Evolutionary conservation across 2,329 filamentous ascomycete genomes (phyloP).

Genomic region (Cladosporium colombiae): DNA sequence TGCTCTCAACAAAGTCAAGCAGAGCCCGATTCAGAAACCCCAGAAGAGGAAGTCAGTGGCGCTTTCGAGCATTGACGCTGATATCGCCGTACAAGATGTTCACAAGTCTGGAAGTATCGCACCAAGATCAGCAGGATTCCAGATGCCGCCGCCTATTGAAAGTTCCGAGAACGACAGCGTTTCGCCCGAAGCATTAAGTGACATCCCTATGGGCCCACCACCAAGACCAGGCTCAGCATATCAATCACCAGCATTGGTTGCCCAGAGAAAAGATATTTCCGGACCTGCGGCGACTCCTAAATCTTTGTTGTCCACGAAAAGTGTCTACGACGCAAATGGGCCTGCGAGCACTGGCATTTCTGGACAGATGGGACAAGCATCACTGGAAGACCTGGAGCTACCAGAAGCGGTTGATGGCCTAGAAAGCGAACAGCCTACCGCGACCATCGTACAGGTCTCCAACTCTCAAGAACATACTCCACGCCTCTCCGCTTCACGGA

Average conservation of each 20-base stretch:
- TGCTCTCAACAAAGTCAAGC: conserved; percentile 54
- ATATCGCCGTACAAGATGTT: conserved; percentile 42
- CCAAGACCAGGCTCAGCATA: conserved; percentile 61
- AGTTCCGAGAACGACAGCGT: conserved; percentile 51
- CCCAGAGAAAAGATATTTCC: conserved; percentile 46
- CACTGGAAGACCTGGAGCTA: conserved; percentile 65
- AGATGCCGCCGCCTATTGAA: conserved; percentile 30
- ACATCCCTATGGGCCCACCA: conserved; percentile 56
- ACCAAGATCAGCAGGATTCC: conserved; percentile 29
- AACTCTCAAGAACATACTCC: conserved; percentile 53
- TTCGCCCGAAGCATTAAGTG: conserved; percentile 51
- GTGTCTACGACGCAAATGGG: conserved; percentile 8
- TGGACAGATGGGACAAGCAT: conserved; percentile 28
- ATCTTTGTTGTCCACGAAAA: conserved; percentile 34
- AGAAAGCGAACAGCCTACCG: conserved; percentile 56
- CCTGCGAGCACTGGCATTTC: conserved; percentile 16
- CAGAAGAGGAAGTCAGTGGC: conserved; percentile 53
- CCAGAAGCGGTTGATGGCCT: conserved; percentile 68
- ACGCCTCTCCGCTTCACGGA: conserved; percentile 59
- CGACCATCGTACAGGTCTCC: conserved; percentile 26
- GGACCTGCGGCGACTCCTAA: conserved; percentile 37
- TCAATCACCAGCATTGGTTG: conserved; percentile 67
- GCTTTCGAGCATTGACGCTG: conserved; percentile 47
- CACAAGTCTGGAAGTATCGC: conserved; percentile 32
- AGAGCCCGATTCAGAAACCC: conserved; percentile 73